These are phyloP conservation scores for Usnea hakonensis DNA, from an alignment of 495 filamentous ascomycete species.

Conservation along the genomic window DNA sequence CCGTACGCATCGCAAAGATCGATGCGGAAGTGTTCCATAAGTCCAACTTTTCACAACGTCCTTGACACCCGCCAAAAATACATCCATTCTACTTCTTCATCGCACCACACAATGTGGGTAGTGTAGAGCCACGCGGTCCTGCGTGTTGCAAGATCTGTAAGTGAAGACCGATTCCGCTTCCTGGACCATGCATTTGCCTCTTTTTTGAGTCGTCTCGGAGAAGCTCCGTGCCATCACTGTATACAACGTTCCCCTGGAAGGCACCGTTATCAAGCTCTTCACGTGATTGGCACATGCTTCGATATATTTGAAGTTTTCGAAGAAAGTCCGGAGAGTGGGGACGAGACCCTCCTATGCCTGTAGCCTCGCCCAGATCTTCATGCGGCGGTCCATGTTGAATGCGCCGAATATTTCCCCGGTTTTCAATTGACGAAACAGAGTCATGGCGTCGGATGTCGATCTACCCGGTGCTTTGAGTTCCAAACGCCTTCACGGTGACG, in stretches of 20 bases:
- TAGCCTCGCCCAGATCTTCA: not conserved
- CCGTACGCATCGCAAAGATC: too few species aligned
- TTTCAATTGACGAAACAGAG: not conserved
- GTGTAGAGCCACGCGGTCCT: not conserved
- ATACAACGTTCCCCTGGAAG: not conserved
- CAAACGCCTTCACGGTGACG: conserved; percentile 6
- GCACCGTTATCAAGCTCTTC: not conserved
- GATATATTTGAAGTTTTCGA: conserved; percentile 9
- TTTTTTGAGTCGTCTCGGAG: not conserved
- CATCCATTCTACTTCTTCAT: too few species aligned
- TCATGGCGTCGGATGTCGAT: not conserved
- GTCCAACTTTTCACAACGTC: too few species aligned
- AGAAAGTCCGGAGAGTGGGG: not conserved
- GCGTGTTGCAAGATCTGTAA: not conserved
- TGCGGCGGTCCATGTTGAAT: not conserved
- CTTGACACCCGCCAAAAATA: too few species aligned
- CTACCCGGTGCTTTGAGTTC: not conserved
- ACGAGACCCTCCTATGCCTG: conserved; percentile 1
- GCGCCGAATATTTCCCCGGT: conserved; percentile 2
- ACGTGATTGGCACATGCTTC: not conserved
- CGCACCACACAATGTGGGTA: too few species aligned
- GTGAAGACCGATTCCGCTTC: conserved; percentile 6
- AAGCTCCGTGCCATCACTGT: conserved; percentile 4
- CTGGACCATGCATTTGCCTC: conserved; percentile 2
- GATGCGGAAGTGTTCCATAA: too few species aligned